Evolutionary conservation across 2,329 filamentous ascomycete species (phyloP), one percentile per base, ranked within the genome.

Genomic region (Ceratocystis cacaofunesta): DNA sequence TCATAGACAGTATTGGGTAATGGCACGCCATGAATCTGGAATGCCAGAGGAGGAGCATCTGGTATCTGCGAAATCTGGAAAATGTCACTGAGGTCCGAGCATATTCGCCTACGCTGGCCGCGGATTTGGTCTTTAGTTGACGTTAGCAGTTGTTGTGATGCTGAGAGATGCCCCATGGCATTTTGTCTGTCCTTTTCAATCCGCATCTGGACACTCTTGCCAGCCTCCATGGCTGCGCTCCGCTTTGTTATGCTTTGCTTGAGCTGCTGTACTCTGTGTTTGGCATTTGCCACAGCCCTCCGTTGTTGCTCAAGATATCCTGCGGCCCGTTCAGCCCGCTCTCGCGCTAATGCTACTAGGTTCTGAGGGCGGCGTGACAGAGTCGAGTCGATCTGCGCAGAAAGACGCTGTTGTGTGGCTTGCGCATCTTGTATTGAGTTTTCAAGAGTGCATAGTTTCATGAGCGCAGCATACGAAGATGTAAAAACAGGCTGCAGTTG

Each of bases 381-480:
- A 0, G 85, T 75, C 0, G 78, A 73, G 69, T 89, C 89, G 69
- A 96, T 95, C 69, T 96, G 89, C n/a, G 80, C 76, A 61, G 89
- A 85, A 7, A 97, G 79, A 64, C 81, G 80, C 67, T 88, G 84
- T 15, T 88, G 85, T 0, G 90, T 95, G 1, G 85, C 83, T 8
- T 96, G 77, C 1, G 91, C 91, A 74, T 97, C 92, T 72, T 95
- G 90, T 28, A 96, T 89, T 65, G 91, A 95, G 72, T 88, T 89
- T 68, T 96, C 90, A 17, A 97, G 80, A 66, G 92, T 96, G 5
- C 89, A 87, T 10, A 97, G 79, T 68, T 89, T 87, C 86, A 96
- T 92, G 22, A 97, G 78, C 1, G 89, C 85, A 71, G 90, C 91
- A 73, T 95, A 96, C 0, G 91, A 91, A 0, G 90, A 91, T 0